Conservation (phyloP, 352 stramenopile species). For the Globisporangium paroecandrum region DNA sequence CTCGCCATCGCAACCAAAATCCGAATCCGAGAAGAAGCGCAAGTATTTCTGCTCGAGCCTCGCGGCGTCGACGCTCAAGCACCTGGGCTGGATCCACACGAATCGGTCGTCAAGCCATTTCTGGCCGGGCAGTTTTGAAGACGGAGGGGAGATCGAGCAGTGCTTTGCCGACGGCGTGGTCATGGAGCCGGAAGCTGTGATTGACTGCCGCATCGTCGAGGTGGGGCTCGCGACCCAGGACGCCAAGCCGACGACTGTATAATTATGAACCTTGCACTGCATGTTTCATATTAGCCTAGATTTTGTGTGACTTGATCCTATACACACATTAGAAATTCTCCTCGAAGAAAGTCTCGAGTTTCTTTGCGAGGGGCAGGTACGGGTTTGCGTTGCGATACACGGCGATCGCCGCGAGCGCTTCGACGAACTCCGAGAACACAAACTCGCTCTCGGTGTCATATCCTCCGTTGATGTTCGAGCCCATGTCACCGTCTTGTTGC, state of each 20-base stretch:
- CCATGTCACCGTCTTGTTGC: conserved; percentile 68
- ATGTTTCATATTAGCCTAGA: neutral
- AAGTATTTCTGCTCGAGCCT: conserved; percentile 88
- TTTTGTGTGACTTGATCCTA: neutral
- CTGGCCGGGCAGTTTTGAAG: conserved; percentile 82
- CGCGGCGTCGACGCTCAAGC: conserved; percentile 70
- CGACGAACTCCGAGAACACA: conserved; percentile 77
- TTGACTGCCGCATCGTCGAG: conserved; percentile 83
- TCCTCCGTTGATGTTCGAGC: conserved; percentile 37
- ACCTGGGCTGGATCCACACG: conserved; percentile 73
- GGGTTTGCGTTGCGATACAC: conserved; percentile 79
- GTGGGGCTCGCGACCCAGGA: conserved; percentile 55
- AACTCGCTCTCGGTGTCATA: conserved; percentile 71
- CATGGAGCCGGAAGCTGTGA: conserved; percentile 55
- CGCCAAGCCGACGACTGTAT: conserved; percentile 13
- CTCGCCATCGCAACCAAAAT: neutral
- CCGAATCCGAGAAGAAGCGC: conserved; percentile 27
- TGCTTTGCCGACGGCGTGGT: conserved; percentile 39
- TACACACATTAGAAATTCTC: conserved; percentile 51
- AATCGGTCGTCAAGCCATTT: conserved; percentile 71
- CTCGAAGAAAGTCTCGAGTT: conserved; percentile 73
- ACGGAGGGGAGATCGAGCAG: conserved; percentile 69
- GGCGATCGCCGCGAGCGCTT: conserved; percentile 65
- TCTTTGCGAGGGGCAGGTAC: conserved; percentile 71
- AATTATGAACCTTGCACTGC: neutral